Evolutionary conservation across 2,329 filamentous ascomycete genomes (phyloP), one percentile per base, ranked within the genome.

Genomic region (Hypoxylon rubiginosum): DNA sequence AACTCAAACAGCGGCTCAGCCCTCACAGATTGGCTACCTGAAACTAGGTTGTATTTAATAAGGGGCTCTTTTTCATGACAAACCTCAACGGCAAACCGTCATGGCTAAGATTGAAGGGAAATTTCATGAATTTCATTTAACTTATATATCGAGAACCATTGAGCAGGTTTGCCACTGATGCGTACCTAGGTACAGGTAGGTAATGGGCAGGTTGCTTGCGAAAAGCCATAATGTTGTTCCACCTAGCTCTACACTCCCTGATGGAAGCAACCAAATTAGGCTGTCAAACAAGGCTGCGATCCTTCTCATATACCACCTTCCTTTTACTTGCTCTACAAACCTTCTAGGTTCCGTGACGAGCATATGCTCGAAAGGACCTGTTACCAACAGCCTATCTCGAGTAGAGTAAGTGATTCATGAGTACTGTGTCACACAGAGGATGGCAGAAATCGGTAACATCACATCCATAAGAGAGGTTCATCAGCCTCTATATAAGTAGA

Each of bases 271-370:
- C 61, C 36, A 54, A 41, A 46, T 15, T 11, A 28, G 32, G 43
- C 17, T 58, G 26, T n/a, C 32, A 39, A 58, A 57, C 24, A 51
- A 26, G 17, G 26, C 46, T 43, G n/a, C 10, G 52, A 66, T 66
- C 62, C 62, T 66, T 66, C 62, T 8, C 8, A 34, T 43, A 13
- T 66, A 55, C 63, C 54, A 66, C 63, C 63, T 62, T 66, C 63
- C 58, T 52, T 53, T 62, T 58, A 49, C 62, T 39, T 21, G 32
- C 53, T 26, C n/a, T 13, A 34, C 52, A 54, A 51, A 43, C 48
- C 24, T 13, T 26, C 24, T n/a, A 53, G 28, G 26, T 28, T 34
- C 34, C 28, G 30, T 13, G 24, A 17, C 28, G 45, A 36, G 48
- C 24, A 50, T 21, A 41, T 24, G 11, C 28, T 43, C 39, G 32